Base-by-base conservation (phyloP, 2,329 filamentous ascomycete genomes). In the Nigrospora osmanthi region DNA sequence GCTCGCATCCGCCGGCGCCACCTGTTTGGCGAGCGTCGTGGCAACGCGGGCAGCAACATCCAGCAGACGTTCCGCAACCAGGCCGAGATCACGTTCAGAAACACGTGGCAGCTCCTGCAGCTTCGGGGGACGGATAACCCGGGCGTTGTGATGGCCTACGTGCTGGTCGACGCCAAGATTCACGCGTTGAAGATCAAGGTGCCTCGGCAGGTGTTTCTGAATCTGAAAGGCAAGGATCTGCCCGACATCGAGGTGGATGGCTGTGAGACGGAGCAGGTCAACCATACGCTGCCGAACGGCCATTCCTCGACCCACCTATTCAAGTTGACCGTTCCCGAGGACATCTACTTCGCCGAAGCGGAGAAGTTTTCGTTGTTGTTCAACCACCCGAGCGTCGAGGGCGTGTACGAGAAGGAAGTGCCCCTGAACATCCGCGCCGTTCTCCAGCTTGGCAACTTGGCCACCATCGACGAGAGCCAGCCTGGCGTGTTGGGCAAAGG, bases 231-330 rank as follows among this genome's bases (percentile, higher is more conserved):
- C 53, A 83, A 87, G 47, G 88, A 94, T 48, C 70, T 97, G 40
- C 94, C 93, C 0, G 85, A 95, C 57, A 86, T 97, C 34, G 86
- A 89, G 16, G 81, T 98, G 34, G 78, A 84, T 10, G 89, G 85
- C 2, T 96, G 91, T 58, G 79, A 84, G 35, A 91, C 93, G 1
- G 89, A 98, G 61, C 95, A 96, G 59, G 89, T 96, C 55, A 93
- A 84, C 57, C 86, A 95, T 63, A 95, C 88, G 3, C 71, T 99
- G 9, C 93, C 93, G 1, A 98, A 98, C 56, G 93, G 93, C 0
- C 93, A 97, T 63, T 83, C 88, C 3, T 97, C 91, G 0, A 85
- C 88, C 4, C 89, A 98, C 68, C 74, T 99, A 5, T 97, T 97
- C 76, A 94, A 90, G 68, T 75, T 99, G 34, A 90, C 85, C 1